phyloP scores from a whole-genome alignment of 345 rosid genomes.

The Brassica napus region Da-Ae NC_063435.1:2207001-2207500 shows the following conservation, averaged over 20 bases:
- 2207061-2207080: no score
- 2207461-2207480: conserved; percentile 25
- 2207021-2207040: no score
- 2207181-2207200: neutral
- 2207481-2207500: conserved; percentile 38
- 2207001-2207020: no score
- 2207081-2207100: no score
- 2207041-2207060: no score
- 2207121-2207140: no score
- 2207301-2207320: conserved; percentile 9
- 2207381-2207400: neutral
- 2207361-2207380: conserved; percentile 31
- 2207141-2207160: no score
- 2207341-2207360: conserved; percentile 29
- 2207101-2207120: no score
- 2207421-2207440: conserved; percentile 22
- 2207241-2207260: neutral
- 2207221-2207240: neutral
- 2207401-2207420: conserved; percentile 19
- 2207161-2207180: neutral
- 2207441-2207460: conserved; percentile 14
- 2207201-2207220: neutral
- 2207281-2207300: conserved; percentile 16
- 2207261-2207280: neutral
- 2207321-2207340: conserved; percentile 22